Evolutionary conservation across 2,329 filamentous ascomycete genomes (phyloP).

Genomic region (Acephala macrosclerotiorum): DNA sequence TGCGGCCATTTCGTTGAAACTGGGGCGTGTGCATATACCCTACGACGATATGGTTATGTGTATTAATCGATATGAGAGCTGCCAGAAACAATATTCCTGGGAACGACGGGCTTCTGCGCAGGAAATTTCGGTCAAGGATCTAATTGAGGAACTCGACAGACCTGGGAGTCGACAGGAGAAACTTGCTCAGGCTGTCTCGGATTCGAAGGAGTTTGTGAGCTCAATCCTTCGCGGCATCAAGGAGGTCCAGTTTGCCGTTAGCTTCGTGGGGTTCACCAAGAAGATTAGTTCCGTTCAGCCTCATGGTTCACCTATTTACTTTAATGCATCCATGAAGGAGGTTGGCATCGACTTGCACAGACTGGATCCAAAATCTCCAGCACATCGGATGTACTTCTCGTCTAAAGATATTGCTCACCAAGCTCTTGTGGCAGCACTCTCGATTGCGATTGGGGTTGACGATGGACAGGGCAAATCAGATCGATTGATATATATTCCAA

Average conservation of each 20-base stretch:
- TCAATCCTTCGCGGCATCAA: constrained; percentile 93
- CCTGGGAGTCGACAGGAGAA: constrained; percentile 66
- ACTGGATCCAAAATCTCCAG: constrained; percentile 89
- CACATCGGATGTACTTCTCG: constrained; percentile 98
- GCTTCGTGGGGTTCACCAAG: constrained; percentile 87
- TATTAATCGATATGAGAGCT: constrained; percentile 60
- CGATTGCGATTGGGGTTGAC: constrained; percentile 89
- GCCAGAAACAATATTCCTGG: constrained; percentile 43
- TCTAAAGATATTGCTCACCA: constrained; percentile 93
- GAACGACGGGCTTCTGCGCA: constrained; percentile 51
- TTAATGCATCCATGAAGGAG: constrained; percentile 95
- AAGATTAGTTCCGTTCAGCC: constrained; percentile 74
- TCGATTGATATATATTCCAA: constrained; percentile 90
- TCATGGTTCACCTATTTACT: constrained; percentile 73
- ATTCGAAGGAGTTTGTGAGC: constrained; percentile 90
- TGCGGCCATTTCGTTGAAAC: constrained; percentile 87
- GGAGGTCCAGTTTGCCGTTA: constrained; percentile 94
- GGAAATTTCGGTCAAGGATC: constrained; percentile 72
- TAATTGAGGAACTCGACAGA: constrained; percentile 76
- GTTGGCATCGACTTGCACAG: constrained; percentile 92
- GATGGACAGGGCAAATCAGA: constrained; percentile 88
- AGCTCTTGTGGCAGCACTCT: constrained; percentile 88
- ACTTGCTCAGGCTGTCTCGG: constrained; percentile 83
- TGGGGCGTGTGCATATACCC: constrained; percentile 88
- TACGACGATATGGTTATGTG: constrained; percentile 83